Base-by-base conservation (phyloP, 164 flowering plant genomes). In the Saururus chinensis region DNA sequence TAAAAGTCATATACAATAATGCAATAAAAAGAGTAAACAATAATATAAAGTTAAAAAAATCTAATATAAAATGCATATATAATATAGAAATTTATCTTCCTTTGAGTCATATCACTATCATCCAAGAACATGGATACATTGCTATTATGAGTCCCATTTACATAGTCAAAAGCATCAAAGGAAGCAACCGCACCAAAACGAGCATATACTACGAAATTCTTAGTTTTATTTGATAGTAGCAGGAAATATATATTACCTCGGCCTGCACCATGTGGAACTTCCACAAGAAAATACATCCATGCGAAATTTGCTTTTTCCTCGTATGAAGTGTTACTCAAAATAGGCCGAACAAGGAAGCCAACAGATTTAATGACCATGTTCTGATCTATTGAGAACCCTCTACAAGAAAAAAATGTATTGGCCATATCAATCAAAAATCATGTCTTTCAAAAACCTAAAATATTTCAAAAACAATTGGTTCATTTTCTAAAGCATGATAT, bases 251-350 rank as follows among this genome's bases (percentile, higher is more conserved):
- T 67, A 72, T 81, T 82, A 66, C 81, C 87, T 64, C 96, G 97
- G 66, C 88, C 87, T 51, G 90, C 98, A 73, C 95, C 96, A 51
- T 22, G 71, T 60, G 97, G 98, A 63, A 89, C 68, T 66, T 89
- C 87, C 51, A 88, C 59, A 64, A 78, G 68, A 76, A 93, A 85
- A 65, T 81, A 93, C 40, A 95, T 89, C 98, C 98, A 93, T n/a
- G 73, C 68, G 63, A 64, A 59, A 61, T 71, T 68, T 57, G 24
- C 23, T n/a, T 67, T 70, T 37, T 64, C 69, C 51, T 67, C 73
- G 66, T 60, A 19, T 23, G 95, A 82, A 42, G 73, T 65, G 75
- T 84, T 85, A 68, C 86, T 86, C 59, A 77, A 64, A 64, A 88
- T 80, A 58, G 95, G 86, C 59, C 78, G 80, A 53, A 93, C 75